phyloP scores from a whole-genome alignment of 169 alveolate genomes.

The Babesia divergens region DNA sequence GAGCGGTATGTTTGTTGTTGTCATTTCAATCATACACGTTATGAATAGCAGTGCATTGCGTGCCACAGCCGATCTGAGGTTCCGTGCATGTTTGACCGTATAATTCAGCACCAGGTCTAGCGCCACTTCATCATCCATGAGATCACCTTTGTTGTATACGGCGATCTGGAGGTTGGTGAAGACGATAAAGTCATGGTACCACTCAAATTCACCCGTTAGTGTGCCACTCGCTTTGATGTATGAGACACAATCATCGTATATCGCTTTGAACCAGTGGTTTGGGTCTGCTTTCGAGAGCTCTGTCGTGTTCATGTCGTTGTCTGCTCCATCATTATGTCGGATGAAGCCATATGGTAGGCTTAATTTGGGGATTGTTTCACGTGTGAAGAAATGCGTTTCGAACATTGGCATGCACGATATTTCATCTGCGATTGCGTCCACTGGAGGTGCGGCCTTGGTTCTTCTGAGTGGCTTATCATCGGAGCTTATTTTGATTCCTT shows the following conservation, averaged over 20 bases:
- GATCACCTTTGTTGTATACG: slow-evolving; percentile 4
- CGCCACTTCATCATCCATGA: not conserved
- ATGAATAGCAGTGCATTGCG: slow-evolving; percentile 33
- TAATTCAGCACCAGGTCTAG: slow-evolving; percentile 17
- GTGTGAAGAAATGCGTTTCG: slow-evolving; percentile 25
- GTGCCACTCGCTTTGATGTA: not conserved
- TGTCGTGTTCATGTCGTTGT: slow-evolving; percentile 8
- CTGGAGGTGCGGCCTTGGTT: not conserved
- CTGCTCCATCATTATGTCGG: not conserved
- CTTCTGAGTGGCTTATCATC: not conserved
- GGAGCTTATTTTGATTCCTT: not conserved
- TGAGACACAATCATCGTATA: slow-evolving; percentile 17
- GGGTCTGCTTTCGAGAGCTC: no score
- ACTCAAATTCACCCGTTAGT: not conserved
- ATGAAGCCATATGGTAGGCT: slow-evolving; percentile 50
- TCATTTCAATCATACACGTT: not conserved
- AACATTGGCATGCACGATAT: not conserved
- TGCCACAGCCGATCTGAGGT: slow-evolving; percentile 53
- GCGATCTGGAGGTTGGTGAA: slow-evolving; percentile 59
- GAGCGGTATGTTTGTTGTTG: not conserved
- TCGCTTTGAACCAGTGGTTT: not conserved
- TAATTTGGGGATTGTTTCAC: slow-evolving; percentile 17
- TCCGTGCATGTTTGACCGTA: slow-evolving; percentile 24
- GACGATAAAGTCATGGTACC: slow-evolving; percentile 53
- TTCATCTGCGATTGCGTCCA: not conserved